Evolutionary conservation across 768 basidiomycete species (phyloP).

Genomic region (Leucogyrophana mollusca): DNA sequence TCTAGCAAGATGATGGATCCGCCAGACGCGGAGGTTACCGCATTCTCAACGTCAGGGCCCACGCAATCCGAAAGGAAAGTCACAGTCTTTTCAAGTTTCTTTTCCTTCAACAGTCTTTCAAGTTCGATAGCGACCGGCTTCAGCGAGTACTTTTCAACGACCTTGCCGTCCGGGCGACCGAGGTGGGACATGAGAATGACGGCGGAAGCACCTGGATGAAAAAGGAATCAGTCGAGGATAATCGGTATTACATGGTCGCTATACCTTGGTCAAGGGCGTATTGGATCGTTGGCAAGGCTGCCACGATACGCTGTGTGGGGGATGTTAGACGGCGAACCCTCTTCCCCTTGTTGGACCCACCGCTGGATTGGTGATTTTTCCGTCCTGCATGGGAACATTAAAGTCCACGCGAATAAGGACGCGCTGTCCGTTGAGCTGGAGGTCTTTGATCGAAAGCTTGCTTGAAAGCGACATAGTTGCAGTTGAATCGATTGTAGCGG

Average conservation of each 20-base stretch:
- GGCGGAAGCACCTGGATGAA: slow-evolving; percentile 65
- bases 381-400: slow-evolving; percentile 89
- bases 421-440: slow-evolving; percentile 83
- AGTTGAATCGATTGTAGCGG: slow-evolving; percentile 13
- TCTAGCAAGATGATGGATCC: slow-evolving; percentile 89
- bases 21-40: slow-evolving; percentile 54
- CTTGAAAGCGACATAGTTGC: slow-evolving; percentile 87
- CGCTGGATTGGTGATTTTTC: slow-evolving; percentile 93
- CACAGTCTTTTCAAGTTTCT: slow-evolving; percentile 54
- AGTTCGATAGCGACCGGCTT: slow-evolving; percentile 83
- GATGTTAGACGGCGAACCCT: slow-evolving; percentile 5
- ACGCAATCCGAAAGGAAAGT: slow-evolving; percentile 85
- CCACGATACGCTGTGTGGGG: slow-evolving; percentile 81
- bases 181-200: slow-evolving; percentile 98
- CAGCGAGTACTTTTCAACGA: slow-evolving; percentile 86
- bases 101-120: slow-evolving; percentile 56
- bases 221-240: background rate
- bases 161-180: slow-evolving; percentile 93
- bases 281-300: slow-evolving; percentile 92
- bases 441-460: slow-evolving; percentile 91
- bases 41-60: slow-evolving; percentile 79
- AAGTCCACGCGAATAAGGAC: slow-evolving; percentile 96
- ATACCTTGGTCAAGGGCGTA: slow-evolving; percentile 87
- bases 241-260: background rate
- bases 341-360: slow-evolving; percentile 46